phyloP scores from a whole-genome alignment of 345 rosid genomes.

The Eucalyptus regnans region DNA sequence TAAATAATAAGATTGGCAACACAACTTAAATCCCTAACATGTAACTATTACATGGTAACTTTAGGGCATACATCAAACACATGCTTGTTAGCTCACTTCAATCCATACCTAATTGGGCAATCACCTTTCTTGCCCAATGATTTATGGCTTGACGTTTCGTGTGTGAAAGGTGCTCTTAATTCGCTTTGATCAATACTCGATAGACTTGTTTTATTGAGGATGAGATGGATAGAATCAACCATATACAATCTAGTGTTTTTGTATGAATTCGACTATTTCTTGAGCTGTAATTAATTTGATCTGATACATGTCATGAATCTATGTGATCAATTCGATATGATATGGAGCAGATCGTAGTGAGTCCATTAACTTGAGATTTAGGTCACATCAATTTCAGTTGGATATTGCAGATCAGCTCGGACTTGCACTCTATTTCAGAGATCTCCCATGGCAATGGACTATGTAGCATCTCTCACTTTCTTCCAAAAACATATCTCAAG shows the following conservation, averaged over 20 bases:
- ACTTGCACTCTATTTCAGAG: neutral
- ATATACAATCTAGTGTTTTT: too few species aligned
- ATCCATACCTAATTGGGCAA: too few species aligned
- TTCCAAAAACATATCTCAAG: neutral
- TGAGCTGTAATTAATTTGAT: neutral
- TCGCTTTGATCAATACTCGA: fast-evolving
- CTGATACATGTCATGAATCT: neutral
- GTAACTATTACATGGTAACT: too few species aligned
- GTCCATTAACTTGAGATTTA: neutral
- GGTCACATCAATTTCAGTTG: too few species aligned
- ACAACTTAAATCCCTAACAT: fast-evolving
- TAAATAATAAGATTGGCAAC: too few species aligned
- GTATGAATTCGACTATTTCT: too few species aligned
- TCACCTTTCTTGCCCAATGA: fast-evolving
- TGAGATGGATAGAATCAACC: too few species aligned
- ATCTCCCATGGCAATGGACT: neutral
- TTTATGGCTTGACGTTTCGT: fast-evolving
- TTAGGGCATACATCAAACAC: too few species aligned
- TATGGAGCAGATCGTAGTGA: neutral
- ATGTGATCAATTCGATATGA: neutral
- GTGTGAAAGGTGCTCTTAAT: too few species aligned
- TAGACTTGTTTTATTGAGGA: too few species aligned
- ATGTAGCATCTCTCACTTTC: neutral
- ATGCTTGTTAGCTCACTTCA: too few species aligned
- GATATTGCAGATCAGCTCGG: neutral